These are phyloP conservation scores for Ophiorrhiza pumila DNA, from an alignment of 257 asterid genomes.

Conservation along the genomic window DNA sequence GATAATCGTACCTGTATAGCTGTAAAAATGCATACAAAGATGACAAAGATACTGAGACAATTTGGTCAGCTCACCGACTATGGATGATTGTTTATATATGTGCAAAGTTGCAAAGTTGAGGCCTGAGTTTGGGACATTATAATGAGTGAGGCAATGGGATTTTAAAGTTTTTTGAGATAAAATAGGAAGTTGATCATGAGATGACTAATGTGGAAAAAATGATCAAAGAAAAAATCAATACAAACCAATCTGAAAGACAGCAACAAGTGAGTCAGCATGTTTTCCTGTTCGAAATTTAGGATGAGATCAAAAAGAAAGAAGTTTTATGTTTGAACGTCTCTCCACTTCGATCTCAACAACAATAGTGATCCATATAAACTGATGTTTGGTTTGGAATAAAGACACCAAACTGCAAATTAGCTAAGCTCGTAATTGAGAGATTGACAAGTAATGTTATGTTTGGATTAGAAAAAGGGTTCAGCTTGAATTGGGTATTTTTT, in stretches of 20 bases:
- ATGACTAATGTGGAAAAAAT: no score
- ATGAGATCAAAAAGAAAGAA: constrained; percentile 1
- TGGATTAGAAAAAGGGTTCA: no score
- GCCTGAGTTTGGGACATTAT: neutral
- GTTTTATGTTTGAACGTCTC: constrained; percentile 1
- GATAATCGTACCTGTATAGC: neutral
- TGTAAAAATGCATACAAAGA: no score
- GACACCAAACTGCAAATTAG: no score
- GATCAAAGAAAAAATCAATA: neutral
- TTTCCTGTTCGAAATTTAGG: neutral
- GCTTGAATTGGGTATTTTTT: no score
- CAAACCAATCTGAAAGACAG: neutral
- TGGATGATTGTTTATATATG: no score
- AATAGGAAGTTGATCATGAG: neutral
- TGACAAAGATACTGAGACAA: no score
- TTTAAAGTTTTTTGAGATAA: neutral
- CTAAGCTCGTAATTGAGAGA: no score
- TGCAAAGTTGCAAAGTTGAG: neutral
- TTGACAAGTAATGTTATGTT: no score
- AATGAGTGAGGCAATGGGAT: neutral
- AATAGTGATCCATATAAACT: no score
- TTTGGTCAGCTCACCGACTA: no score
- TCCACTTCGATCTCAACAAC: neutral
- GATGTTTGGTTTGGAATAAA: no score
- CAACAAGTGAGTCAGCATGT: neutral